Evolutionary conservation across 805 yeast species (phyloP).

Genomic region (Blastobotrys muscicola): DNA sequence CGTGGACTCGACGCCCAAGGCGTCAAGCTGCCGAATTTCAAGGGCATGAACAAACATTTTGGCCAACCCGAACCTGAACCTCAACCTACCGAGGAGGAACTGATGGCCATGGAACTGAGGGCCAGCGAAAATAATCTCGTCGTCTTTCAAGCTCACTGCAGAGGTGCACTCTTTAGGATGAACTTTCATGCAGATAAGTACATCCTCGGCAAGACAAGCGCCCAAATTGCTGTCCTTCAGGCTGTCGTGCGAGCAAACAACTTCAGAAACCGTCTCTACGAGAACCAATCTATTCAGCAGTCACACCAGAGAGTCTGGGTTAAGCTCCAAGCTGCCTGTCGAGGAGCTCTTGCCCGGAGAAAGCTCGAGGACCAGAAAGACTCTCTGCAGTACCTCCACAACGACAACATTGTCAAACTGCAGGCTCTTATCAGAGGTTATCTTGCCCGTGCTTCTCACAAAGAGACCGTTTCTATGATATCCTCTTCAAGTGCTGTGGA

Average conservation of each 20-base stretch:
- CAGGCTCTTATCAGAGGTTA: conserved; percentile 24
- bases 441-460: not conserved
- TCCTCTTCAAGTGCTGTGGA: not conserved
- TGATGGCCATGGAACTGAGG: conserved; percentile 23
- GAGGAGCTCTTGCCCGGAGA: conserved; percentile 33
- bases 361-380: conserved; percentile 10
- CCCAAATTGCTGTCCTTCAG: conserved; percentile 31
- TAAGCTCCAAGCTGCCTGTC: conserved; percentile 42
- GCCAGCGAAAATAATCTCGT: conserved; percentile 31
- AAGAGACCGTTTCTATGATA: not conserved
- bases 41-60: conserved; percentile 38
- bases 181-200: conserved; percentile 52
- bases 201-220: conserved; percentile 34
- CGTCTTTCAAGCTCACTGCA: conserved; percentile 55
- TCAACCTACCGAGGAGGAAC: conserved; percentile 24
- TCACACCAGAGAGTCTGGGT: not conserved
- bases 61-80: conserved; percentile 22
- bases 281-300: conserved; percentile 3
- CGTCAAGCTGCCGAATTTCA: conserved; percentile 65
- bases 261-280: not conserved
- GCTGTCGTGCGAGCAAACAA: conserved; percentile 26
- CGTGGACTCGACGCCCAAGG: conserved; percentile 52
- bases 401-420: conserved; percentile 11
- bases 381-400: conserved; percentile 13
- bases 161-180: conserved; percentile 63